Percentiles rank a stretch among this genome's conserved stretches.
These are phyloP conservation scores for Spizellomyces punctatus DNA, from an alignment of 192 early-diverging fungal genomes.

Conservation along the genomic window DNA sequence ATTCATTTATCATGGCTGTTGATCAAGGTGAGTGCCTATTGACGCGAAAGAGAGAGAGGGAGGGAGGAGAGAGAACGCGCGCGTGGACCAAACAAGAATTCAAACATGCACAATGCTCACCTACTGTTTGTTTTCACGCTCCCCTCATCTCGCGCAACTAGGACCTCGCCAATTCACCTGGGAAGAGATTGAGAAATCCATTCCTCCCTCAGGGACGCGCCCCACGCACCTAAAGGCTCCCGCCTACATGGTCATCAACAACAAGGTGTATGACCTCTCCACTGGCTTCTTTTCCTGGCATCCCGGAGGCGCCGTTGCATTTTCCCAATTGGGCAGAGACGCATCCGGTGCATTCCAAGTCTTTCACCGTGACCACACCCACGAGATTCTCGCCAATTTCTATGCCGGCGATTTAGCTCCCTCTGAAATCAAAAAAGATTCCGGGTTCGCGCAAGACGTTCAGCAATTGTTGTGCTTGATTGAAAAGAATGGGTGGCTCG, in stretches of 20 bases:
- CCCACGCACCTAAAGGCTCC: constrained; percentile 15
- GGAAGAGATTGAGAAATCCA: constrained; percentile 46
- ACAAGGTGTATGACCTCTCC: constrained; percentile 81
- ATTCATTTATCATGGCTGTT: too few species aligned
- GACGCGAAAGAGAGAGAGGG: too few species aligned
- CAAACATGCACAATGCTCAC: too few species aligned
- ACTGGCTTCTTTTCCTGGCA: constrained; percentile 71
- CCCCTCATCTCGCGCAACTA: too few species aligned
- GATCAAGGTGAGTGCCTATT: too few species aligned
- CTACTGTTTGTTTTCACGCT: too few species aligned
- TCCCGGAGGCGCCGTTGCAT: constrained; percentile 76
- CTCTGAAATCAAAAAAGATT: constrained; percentile 49
- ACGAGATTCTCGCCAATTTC: constrained; percentile 69
- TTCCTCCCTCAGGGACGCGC: constrained; percentile 19
- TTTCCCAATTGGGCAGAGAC: constrained; percentile 76
- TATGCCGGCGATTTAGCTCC: constrained; percentile 73
- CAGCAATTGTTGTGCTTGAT: constrained; percentile 59
- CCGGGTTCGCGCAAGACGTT: constrained; percentile 51
- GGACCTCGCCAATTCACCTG: constrained; percentile 38
- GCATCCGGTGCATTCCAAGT: constrained; percentile 69
- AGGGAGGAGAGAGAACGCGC: too few species aligned
- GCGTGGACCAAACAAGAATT: too few species aligned
- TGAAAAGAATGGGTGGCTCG: constrained; percentile 58
- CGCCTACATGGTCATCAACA: constrained; percentile 67
- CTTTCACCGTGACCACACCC: constrained; percentile 71